phyloP scores from a whole-genome alignment of 371 early-diverging fungal species.

The Phascolomyces articulosus region DNA sequence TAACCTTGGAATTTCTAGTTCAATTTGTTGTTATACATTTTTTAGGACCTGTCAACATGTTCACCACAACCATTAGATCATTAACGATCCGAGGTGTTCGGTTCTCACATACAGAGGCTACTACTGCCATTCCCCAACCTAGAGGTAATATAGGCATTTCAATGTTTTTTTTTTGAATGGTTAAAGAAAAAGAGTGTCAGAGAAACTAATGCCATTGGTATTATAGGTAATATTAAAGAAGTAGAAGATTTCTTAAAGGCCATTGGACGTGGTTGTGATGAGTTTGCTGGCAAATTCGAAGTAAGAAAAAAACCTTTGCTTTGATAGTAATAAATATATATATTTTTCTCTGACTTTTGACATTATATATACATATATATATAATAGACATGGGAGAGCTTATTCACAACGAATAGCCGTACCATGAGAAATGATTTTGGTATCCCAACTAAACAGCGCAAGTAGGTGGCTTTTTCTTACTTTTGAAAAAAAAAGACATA shows the following conservation, averaged over 20 bases:
- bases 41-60: conserved; percentile 7
- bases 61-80: neutral
- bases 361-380: no score
- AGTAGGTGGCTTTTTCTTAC: conserved; percentile 8
- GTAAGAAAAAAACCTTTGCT: conserved; percentile 21
- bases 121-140: conserved; percentile 19
- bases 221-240: conserved; percentile 51
- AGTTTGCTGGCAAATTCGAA: conserved; percentile 58
- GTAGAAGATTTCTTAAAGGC: conserved; percentile 52
- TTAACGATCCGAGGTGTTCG: conserved; percentile 21
- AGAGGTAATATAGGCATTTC: conserved; percentile 20
- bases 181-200: no score
- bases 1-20: no score
- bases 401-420: conserved; percentile 53
- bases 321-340: neutral
- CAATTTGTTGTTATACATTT: neutral
- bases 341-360: no score
- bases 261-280: conserved; percentile 67
- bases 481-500: no score
- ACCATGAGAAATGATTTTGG: conserved; percentile 52
- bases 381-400: conserved; percentile 66
- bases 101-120: conserved; percentile 20
- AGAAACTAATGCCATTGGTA: no score
- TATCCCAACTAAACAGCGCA: conserved; percentile 28
- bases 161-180: neutral